phyloP scores from a whole-genome alignment of 2,329 filamentous ascomycete genomes.

The Ascosphaera apis region DNA sequence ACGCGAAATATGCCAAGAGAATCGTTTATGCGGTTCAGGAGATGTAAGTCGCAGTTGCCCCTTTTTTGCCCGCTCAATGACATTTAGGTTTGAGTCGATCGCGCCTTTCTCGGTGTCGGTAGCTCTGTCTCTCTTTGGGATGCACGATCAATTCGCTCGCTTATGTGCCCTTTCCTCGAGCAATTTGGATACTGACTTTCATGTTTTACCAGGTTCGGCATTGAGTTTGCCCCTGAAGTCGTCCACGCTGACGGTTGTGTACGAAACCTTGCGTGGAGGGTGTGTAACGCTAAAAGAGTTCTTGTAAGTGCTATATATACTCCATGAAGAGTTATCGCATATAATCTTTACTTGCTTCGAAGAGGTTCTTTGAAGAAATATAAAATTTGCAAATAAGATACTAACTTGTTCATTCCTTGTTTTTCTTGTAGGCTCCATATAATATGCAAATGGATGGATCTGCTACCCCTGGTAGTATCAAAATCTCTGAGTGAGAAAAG shows the following conservation, averaged over 20 bases:
- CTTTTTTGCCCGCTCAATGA: slow-evolving; percentile 1
- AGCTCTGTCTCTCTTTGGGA: not conserved
- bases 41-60: slow-evolving; percentile 40
- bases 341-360: no score
- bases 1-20: slow-evolving; percentile 69
- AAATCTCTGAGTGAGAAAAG: no score
- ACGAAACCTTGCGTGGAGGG: slow-evolving; percentile 74
- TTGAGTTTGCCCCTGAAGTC: slow-evolving; percentile 83
- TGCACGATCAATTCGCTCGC: slow-evolving; percentile 1
- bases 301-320: slow-evolving; percentile 35
- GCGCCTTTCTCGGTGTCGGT: no score
- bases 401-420: not conserved
- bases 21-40: slow-evolving; percentile 87
- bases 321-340: no score
- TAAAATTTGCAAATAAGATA: not conserved
- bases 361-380: slow-evolving; percentile 4
- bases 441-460: slow-evolving; percentile 29
- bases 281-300: slow-evolving; percentile 89
- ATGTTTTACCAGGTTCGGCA: slow-evolving; percentile 39
- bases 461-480: no score
- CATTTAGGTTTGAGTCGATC: not conserved
- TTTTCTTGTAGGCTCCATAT: slow-evolving; percentile 43
- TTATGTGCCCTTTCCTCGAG: slow-evolving; percentile 5
- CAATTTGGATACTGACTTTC: not conserved
- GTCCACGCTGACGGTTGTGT: slow-evolving; percentile 83